Base-by-base conservation (phyloP, 768 basidiomycete genomes). In the Lentinula raphanica region DNA sequence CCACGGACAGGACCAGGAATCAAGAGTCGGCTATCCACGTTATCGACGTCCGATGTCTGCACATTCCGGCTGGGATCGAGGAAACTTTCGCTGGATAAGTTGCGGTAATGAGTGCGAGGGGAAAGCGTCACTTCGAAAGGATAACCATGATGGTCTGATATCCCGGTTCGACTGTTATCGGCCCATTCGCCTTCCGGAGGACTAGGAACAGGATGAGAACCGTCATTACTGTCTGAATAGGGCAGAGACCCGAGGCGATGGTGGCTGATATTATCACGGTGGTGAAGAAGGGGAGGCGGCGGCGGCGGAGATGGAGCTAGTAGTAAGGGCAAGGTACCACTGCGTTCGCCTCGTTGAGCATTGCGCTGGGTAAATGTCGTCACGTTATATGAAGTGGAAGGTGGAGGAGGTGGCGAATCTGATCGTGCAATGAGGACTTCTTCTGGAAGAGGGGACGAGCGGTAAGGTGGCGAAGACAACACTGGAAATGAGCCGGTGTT, bases 1-100 rank as follows among this genome's bases (percentile, higher is more conserved):
- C 59, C 60, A 38, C 67, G 71, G 6, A 62, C 64, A 8, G 69
- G 54, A 2, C 61, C 57, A 7, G 68, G 69, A 29, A 66, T 58
- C 17, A 60, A 25, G 61, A 60, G 58, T 28, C 59, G 42, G 5
- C 51, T 44, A 13, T 58, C 57, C 17, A 53, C 36, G 8, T 39
- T 25, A 39, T 6, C 28, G 9, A 13, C 13, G 35, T 39, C n/a
- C 15, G 32, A 7, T 7, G 8, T 35, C 12, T 15, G 46, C 25
- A 9, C 27, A 17, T 49, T 25, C 54, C 32, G 5, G 13, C 55
- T 17, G 31, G 17, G 19, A 31, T 25, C 15, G 28, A 35, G 12
- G 6, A 54, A 7, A 39, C 60, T 62, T 21, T 67, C 71, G 8
- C 38, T 28, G 2, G 66, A 67, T 1, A 64, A 42, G 23, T 59